phyloP scores from a whole-genome alignment of 2,329 filamentous ascomycete genomes.

The Alternaria ventricosa region DNA sequence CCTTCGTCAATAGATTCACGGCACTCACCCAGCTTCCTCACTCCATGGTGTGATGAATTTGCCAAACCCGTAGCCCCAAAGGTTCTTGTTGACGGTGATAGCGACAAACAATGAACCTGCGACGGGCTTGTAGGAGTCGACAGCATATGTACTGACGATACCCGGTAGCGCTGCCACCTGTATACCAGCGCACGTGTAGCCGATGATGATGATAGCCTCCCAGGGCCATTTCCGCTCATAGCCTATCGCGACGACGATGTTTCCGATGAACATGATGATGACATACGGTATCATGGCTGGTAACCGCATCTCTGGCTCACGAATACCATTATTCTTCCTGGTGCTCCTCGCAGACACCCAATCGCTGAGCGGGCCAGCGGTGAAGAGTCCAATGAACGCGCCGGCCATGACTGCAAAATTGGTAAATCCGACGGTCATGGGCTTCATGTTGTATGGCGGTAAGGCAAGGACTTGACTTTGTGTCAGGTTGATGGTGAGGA shows the following conservation, averaged over 20 bases:
- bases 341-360: slow-evolving; percentile 64
- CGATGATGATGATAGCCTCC: slow-evolving; percentile 64
- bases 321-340: slow-evolving; percentile 59
- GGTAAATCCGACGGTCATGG: slow-evolving; percentile 60
- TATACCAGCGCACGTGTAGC: slow-evolving; percentile 63
- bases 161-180: slow-evolving; percentile 67
- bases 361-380: slow-evolving; percentile 63
- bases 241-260: slow-evolving; percentile 62
- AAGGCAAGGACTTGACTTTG: slow-evolving; percentile 61
- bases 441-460: slow-evolving; percentile 62
- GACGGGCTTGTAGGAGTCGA: slow-evolving; percentile 70
- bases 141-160: slow-evolving; percentile 65
- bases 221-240: slow-evolving; percentile 62
- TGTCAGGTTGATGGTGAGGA: slow-evolving; percentile 68
- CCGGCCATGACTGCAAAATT: slow-evolving; percentile 65
- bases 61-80: slow-evolving; percentile 67
- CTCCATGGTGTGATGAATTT: slow-evolving; percentile 64
- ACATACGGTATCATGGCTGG: slow-evolving; percentile 65
- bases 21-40: slow-evolving; percentile 54
- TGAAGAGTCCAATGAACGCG: slow-evolving; percentile 61
- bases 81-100: slow-evolving; percentile 69
- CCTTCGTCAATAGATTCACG: no score
- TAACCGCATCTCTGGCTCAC: slow-evolving; percentile 66
- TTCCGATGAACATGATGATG: slow-evolving; percentile 63
- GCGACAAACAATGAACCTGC: slow-evolving; percentile 65